Conservation (phyloP, 495 filamentous ascomycete species). For the Pseudoneurospora amorphoporcata region DNA sequence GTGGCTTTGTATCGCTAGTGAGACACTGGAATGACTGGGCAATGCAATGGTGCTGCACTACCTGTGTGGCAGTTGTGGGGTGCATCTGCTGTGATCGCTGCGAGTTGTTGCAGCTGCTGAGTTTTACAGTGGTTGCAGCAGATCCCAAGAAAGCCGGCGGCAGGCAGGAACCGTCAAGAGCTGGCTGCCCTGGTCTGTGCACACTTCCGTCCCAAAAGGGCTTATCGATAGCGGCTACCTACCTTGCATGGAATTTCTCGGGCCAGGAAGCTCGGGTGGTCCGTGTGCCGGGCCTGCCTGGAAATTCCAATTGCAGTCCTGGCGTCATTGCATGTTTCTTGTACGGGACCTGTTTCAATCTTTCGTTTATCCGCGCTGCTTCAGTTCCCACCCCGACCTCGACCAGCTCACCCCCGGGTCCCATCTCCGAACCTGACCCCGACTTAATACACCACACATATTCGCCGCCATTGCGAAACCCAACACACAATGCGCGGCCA, state of each 20-base stretch:
- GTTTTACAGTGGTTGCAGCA: background rate
- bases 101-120: background rate
- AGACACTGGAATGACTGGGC: background rate
- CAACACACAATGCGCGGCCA: conserved; percentile 19
- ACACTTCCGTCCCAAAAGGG: background rate
- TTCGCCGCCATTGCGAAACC: too few species aligned
- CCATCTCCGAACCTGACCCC: background rate
- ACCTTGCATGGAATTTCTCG: background rate
- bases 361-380: background rate
- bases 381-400: background rate
- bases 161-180: background rate
- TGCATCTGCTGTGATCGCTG: background rate
- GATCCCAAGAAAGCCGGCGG: background rate
- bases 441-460: too few species aligned
- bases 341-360: background rate
- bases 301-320: background rate
- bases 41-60: background rate
- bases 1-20: background rate
- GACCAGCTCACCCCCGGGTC: background rate
- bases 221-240: background rate
- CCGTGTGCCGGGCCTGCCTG: background rate
- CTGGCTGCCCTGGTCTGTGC: background rate
- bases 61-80: background rate
- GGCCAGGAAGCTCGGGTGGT: background rate
- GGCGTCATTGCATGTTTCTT: background rate